Evolutionary conservation across 495 filamentous ascomycete genomes (phyloP), one percentile per base, ranked within the genome.

Genomic region (Xylaria intraflava): DNA sequence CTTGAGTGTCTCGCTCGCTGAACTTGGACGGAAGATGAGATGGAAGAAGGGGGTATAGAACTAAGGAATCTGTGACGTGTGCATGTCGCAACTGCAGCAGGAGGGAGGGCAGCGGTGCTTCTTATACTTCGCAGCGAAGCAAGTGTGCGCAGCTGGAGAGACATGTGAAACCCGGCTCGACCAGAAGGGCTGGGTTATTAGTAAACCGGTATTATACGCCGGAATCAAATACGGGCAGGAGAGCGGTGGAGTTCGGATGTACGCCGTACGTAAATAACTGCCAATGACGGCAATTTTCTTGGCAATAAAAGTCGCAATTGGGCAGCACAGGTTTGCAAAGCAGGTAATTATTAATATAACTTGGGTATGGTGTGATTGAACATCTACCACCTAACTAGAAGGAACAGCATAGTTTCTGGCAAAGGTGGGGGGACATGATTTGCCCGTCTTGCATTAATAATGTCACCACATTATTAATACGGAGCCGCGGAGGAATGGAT

Each of bases 391-490:
- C n/a, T n/a, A n/a, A n/a, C n/a, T n/a, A n/a, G n/a, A n/a, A n/a
- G n/a, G n/a, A n/a, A n/a, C n/a, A n/a, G n/a, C n/a, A n/a, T n/a
- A n/a, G n/a, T n/a, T n/a, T n/a, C 43, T 51, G 38, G 49, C 43
- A 36, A 42, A 38, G 19, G 39, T 52, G 49, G 39, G 23, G 51
- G 17, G 35, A 2, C 17, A 17, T 3, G 4, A 17, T 38, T 2
- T 11, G 35, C 16, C 35, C 10, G 31, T 12, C n/a, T n/a, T 9
- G 27, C 27, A 9, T 38, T 17, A 38, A 17, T 30, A 12, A 38
- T 40, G 16, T 14, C 1, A 31, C 51, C 6, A 11, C 51, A 53
- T 46, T 53, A 53, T 29, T 53, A 53, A 53, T 46, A 30, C 39
- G 17, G 27, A 14, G 24, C 39, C 31, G 31, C 8, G 46, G 16